Conservation (phyloP, 805 yeast genomes). For the Yueomyces sinensis region DNA sequence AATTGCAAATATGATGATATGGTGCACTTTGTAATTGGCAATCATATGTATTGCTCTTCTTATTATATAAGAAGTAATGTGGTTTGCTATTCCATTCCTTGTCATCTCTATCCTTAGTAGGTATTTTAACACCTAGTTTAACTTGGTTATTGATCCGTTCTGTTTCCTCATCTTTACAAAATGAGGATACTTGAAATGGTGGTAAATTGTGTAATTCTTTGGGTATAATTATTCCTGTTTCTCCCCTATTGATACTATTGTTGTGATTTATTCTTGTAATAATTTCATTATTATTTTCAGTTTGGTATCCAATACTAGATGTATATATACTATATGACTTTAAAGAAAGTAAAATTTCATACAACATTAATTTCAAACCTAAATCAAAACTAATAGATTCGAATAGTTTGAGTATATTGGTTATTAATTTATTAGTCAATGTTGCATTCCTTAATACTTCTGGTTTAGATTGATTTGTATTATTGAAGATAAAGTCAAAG, state of each 20-base stretch:
- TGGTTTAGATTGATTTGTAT: background rate
- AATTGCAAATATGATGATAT: constrained; percentile 15
- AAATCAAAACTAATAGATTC: constrained; percentile 17
- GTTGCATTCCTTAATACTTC: background rate
- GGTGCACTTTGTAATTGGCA: constrained; percentile 13
- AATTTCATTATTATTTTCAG: constrained; percentile 1
- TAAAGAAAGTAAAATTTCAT: constrained; percentile 20
- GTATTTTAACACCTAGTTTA: background rate
- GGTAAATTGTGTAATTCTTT: constrained; percentile 14
- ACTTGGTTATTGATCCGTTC: constrained; percentile 1
- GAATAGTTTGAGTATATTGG: constrained; percentile 11
- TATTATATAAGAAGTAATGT: constrained; percentile 9
- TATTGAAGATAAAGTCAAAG: constrained; percentile 9
- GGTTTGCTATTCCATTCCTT: background rate
- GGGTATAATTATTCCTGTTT: constrained; percentile 9
- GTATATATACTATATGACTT: constrained; percentile 17
- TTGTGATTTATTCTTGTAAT: background rate
- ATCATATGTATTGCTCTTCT: constrained; percentile 6
- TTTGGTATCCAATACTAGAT: constrained; percentile 6
- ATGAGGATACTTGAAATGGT: constrained; percentile 23
- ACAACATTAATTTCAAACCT: constrained; percentile 18
- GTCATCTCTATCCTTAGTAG: background rate
- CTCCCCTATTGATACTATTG: background rate
- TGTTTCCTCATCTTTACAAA: constrained; percentile 5
- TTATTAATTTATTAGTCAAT: constrained; percentile 5